Evolutionary conservation across 116 monocot genomes (phyloP).

Genomic region (Cymodocea nodosa): DNA sequence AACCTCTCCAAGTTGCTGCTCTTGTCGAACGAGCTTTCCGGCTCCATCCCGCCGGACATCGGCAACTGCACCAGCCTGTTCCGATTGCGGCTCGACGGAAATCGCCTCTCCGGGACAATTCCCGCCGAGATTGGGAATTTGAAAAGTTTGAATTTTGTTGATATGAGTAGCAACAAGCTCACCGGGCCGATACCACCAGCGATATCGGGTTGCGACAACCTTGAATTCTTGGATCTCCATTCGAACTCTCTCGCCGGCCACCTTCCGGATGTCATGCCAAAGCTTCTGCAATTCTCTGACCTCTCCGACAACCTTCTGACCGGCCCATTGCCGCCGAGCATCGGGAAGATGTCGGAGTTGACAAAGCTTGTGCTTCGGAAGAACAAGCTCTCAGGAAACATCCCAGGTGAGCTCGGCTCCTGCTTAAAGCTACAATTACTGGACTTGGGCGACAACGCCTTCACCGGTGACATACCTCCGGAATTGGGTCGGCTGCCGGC

Average conservation of each 20-base stretch:
- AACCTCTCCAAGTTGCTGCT: conserved; percentile 84
- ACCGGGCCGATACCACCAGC: conserved; percentile 47
- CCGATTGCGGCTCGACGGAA: conserved; percentile 45
- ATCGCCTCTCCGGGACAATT: conserved; percentile 48
- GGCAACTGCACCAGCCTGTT: conserved; percentile 68
- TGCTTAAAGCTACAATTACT: conserved; percentile 69
- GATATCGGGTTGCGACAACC: conserved; percentile 37
- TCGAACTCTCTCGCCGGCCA: conserved; percentile 49
- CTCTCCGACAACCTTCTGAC: conserved; percentile 49
- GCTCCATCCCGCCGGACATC: conserved; percentile 60
- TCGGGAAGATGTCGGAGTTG: conserved; percentile 40
- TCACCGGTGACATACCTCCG: conserved; percentile 58
- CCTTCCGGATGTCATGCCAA: conserved; percentile 46
- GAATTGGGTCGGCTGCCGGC: conserved; percentile 52
- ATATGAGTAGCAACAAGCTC: conserved; percentile 52
- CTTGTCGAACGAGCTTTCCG: conserved; percentile 65
- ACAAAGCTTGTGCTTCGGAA: conserved; percentile 63
- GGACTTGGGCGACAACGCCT: conserved; percentile 58
- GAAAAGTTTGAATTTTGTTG: conserved; percentile 65
- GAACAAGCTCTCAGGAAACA: conserved; percentile 55
- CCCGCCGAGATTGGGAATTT: conserved; percentile 64
- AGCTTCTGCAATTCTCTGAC: conserved; percentile 53
- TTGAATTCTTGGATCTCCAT: conserved; percentile 81
- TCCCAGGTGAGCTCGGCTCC: conserved; percentile 46
- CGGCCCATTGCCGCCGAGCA: conserved; percentile 29